Percentiles rank a stretch among this genome's conserved stretches.
Conservation (phyloP, 2,329 filamentous ascomycete species). For the Cordyceps tenuipes region DNA sequence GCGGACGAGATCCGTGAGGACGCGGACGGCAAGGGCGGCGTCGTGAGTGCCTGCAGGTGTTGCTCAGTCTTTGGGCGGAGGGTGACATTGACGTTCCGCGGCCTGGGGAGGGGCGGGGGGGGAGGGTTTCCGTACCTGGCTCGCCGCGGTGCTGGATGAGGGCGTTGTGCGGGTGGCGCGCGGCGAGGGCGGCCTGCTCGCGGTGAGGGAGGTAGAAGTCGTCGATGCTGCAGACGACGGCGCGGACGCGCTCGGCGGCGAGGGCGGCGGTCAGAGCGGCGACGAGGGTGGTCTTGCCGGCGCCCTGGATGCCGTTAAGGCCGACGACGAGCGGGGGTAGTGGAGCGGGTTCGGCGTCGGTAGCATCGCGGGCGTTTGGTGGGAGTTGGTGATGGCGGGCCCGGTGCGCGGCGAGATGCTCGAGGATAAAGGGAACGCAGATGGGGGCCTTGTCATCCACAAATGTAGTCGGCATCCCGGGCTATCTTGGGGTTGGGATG, state of each 20-base stretch:
- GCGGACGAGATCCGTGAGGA: constrained; percentile 52
- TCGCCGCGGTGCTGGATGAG: constrained; percentile 77
- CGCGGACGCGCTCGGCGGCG: constrained; percentile 47
- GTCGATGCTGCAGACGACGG: constrained; percentile 73
- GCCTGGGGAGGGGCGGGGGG: too few relatives aligned
- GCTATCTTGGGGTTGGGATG: neutral
- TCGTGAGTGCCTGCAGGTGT: constrained; percentile 55
- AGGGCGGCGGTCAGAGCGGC: constrained; percentile 55
- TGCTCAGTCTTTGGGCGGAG: neutral
- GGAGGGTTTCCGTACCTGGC: constrained; percentile 43
- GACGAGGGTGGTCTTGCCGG: constrained; percentile 86
- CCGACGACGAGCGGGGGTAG: constrained; percentile 60
- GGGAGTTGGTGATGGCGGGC: constrained; percentile 6
- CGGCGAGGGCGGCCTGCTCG: constrained; percentile 57
- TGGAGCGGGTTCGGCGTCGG: neutral
- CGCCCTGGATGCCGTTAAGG: constrained; percentile 84
- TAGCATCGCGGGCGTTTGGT: neutral
- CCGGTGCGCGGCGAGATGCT: constrained; percentile 46
- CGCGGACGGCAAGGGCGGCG: constrained; percentile 49
- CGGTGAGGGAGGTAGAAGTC: constrained; percentile 77
- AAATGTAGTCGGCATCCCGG: constrained; percentile 29
- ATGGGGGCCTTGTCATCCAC: constrained; percentile 71
- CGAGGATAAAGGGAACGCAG: constrained; percentile 69
- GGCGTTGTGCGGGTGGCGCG: constrained; percentile 58
- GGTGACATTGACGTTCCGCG: neutral